Conservation (phyloP, 345 rosid species). For the Cardamine chenopodiifolia region DNA sequence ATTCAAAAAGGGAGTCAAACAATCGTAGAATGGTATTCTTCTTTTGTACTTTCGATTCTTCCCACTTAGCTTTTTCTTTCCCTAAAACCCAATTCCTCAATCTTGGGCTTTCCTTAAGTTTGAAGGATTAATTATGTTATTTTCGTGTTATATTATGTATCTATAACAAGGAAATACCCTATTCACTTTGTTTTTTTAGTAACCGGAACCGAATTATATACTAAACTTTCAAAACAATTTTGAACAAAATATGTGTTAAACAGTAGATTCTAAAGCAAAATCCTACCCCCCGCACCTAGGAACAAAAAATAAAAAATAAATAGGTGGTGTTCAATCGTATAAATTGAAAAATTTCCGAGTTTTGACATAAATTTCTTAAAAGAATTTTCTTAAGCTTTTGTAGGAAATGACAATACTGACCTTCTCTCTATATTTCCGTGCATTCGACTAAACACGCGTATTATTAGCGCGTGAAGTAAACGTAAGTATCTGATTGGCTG, state of each 20-base stretch:
- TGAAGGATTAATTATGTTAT: not conserved
- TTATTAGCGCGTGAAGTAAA: not conserved
- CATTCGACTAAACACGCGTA: conserved; percentile 14
- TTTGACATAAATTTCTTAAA: not conserved
- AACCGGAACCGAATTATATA: not conserved
- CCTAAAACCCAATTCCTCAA: not conserved
- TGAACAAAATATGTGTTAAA: not conserved
- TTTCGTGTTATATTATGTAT: not conserved
- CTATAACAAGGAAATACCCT: not conserved
- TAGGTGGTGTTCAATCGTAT: not conserved
- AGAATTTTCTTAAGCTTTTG: not conserved
- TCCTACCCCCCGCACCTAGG: too few species aligned
- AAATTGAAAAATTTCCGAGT: not conserved
- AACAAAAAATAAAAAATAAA: too few species aligned
- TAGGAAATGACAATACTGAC: not conserved
- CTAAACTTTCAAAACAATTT: not conserved
- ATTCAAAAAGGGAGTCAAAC: conserved; percentile 26
- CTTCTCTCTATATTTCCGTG: conserved; percentile 37
- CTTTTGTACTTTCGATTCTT: conserved; percentile 17
- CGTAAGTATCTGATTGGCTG: conserved; percentile 29
- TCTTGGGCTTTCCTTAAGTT: not conserved
- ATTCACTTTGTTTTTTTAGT: not conserved
- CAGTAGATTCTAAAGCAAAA: not conserved
- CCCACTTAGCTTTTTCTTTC: conserved; percentile 1
- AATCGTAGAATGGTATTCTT: not conserved